Evolutionary conservation across 805 yeast genomes (phyloP), one percentile per base, ranked within the genome.

Genomic region (Suhomyces vadensis): DNA sequence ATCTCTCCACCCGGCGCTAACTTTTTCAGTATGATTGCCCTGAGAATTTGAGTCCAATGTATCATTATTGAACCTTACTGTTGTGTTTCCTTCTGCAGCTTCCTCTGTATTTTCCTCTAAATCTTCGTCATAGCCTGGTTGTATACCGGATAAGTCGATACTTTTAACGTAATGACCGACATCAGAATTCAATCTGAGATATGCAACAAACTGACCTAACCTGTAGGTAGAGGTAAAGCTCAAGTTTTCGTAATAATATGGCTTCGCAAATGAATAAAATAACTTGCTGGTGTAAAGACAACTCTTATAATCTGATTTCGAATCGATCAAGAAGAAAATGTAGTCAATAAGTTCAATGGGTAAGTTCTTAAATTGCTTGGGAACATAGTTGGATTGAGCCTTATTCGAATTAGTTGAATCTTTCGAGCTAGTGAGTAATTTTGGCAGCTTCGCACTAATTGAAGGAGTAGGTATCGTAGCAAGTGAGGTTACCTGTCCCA

Each of bases 1-100:
- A 61, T 89, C 96, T 58, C 96, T 75, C 97, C 97, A 89, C 7
- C 92, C 85, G 0, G 96, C 96, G 40, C 77, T 64, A 1, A 82
- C 76, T 33, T 63, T 61, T 7, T 46, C 50, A n/a, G 31, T 23
- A 7, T 17, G 19, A 3, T 33, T 21, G 3, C 14, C 14, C 14
- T 17, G 29, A 6, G 10, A 7, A n/a, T 29, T 31, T 9, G 26
- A 22, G 14, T 26, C 37, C 6, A 11, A 11, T 6, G 11, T 14
- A 11, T 31, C 43, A 21, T 31, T 25, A 17, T 29, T 29, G 26
- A 33, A 31, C 8, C 38, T 22, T 16, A 31, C 23, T 3, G 25
- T 24, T 17, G 37, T 21, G 16, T 41, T 23, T n/a, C 37, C 31
- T 23, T 41, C 27, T 13, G 24, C 6, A 16, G 8, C 10, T 6